phyloP scores from a whole-genome alignment of 805 yeast genomes.

The Ogataea allantospora region DNA sequence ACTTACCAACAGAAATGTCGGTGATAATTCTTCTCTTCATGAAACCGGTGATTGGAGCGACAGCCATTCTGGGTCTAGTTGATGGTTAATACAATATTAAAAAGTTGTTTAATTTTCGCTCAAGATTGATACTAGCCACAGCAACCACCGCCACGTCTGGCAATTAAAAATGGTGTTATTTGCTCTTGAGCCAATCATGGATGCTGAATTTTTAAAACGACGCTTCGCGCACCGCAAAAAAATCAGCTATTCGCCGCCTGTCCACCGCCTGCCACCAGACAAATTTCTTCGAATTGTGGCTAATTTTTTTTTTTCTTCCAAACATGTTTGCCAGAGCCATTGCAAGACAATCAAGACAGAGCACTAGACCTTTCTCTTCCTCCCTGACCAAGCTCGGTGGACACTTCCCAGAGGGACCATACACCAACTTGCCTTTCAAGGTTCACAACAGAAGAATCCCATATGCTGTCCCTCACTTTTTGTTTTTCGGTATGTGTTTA shows the following conservation, averaged over 20 bases:
- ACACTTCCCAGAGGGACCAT: slow-evolving; percentile 73
- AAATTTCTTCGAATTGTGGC: slow-evolving; percentile 6
- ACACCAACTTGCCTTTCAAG: slow-evolving; percentile 91
- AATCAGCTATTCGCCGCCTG: neutral
- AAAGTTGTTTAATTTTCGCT: slow-evolving; percentile 9
- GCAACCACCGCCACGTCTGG: slow-evolving; percentile 9
- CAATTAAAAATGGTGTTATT: slow-evolving; percentile 9
- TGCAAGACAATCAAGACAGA: slow-evolving; percentile 25
- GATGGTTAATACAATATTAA: neutral
- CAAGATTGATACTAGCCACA: slow-evolving; percentile 6
- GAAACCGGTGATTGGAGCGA: slow-evolving; percentile 84
- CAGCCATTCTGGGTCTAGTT: slow-evolving; percentile 48
- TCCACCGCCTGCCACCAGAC: slow-evolving; percentile 7
- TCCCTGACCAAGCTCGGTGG: slow-evolving; percentile 43
- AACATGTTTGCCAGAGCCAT: slow-evolving; percentile 33
- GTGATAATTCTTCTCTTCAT: slow-evolving; percentile 77
- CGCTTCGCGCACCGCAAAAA: slow-evolving; percentile 1
- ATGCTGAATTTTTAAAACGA: slow-evolving; percentile 5
- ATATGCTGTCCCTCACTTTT: slow-evolving; percentile 76
- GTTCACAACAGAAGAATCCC: slow-evolving; percentile 93
- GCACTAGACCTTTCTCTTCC: slow-evolving; percentile 53
- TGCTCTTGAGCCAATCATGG: slow-evolving; percentile 8
- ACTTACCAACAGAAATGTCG: slow-evolving; percentile 73
- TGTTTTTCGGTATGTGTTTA: slow-evolving; percentile 59
- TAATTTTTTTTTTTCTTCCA: slow-evolving; percentile 9